Percentiles rank a stretch among this genome's conserved stretches.
These are phyloP conservation scores for Ambrosiella xylebori DNA, from an alignment of 2,329 filamentous ascomycete species.

Conservation along the genomic window DNA sequence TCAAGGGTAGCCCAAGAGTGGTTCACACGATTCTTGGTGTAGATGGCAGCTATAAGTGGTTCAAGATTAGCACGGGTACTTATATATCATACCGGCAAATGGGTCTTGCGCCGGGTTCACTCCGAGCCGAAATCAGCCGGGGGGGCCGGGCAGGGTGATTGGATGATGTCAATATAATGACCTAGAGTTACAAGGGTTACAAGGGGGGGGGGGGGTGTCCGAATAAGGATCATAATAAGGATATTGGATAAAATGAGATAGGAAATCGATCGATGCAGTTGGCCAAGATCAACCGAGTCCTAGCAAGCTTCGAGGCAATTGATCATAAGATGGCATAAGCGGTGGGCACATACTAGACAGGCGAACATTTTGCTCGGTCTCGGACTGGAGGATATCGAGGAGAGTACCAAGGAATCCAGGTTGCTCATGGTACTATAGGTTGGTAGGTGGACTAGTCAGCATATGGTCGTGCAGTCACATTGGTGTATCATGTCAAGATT, in stretches of 20 bases:
- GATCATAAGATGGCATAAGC: neutral
- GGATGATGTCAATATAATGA: neutral
- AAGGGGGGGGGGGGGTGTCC: neutral
- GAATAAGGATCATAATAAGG: neutral
- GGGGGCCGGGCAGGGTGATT: neutral
- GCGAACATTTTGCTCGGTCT: conserved; percentile 70
- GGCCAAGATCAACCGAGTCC: no score
- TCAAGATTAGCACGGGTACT: conserved; percentile 3
- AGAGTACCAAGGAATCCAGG: conserved; percentile 81
- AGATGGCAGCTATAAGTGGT: conserved; percentile 59
- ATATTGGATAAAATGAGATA: neutral
- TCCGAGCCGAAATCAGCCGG: neutral
- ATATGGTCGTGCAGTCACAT: conserved; percentile 1
- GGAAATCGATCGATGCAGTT: neutral
- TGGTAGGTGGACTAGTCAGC: neutral
- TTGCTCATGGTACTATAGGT: conserved; percentile 64
- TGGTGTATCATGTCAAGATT: neutral
- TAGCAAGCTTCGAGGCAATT: conserved; percentile 2
- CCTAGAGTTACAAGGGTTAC: neutral
- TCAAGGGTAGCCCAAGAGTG: conserved; percentile 74
- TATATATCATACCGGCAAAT: neutral
- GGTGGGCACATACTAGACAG: conserved; percentile 56
- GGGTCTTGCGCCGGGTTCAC: neutral
- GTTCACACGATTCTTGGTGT: conserved; percentile 93
- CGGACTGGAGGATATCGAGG: conserved; percentile 73